These are phyloP conservation scores for Hymenoscyphus albidus DNA, from an alignment of 2,329 filamentous ascomycete species.

Conservation along the genomic window DNA sequence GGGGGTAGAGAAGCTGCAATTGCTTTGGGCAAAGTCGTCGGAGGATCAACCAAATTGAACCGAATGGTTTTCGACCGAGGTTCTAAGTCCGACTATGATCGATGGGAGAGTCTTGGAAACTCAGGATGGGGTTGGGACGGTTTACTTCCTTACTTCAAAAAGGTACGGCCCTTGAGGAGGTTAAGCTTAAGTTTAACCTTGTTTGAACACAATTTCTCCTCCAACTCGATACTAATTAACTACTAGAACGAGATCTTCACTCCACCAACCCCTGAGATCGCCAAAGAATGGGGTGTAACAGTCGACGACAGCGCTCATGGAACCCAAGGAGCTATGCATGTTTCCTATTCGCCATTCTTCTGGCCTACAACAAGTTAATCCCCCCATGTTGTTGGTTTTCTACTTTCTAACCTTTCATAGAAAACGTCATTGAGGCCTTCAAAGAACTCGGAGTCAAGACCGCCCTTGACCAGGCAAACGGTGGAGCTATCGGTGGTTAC, in stretches of 20 bases:
- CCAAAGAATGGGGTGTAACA: not conserved
- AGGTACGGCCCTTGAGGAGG: not conserved
- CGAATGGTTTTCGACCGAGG: conserved; percentile 5
- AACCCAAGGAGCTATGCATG: not conserved
- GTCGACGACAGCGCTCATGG: not conserved
- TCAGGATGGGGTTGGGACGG: conserved; percentile 4
- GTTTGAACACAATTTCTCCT: not conserved
- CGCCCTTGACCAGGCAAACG: not conserved
- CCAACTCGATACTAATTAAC: not conserved
- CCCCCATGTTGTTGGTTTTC: not conserved
- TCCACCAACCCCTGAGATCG: not conserved
- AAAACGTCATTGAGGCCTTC: not conserved
- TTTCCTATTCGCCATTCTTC: not conserved
- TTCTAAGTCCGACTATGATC: conserved; percentile 2
- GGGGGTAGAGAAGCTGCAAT: not conserved
- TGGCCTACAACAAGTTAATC: conserved; percentile 1
- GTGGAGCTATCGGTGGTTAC: not conserved
- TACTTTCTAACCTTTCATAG: not conserved
- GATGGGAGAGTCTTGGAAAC: conserved; percentile 6
- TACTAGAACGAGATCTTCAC: conserved; percentile 2
- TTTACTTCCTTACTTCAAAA: conserved; percentile 11
- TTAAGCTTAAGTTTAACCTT: not conserved
- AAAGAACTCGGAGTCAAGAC: not conserved
- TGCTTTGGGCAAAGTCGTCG: not conserved
- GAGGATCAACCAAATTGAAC: not conserved